Conservation (phyloP, 495 filamentous ascomycete species). For the Apiosordaria backusii region DNA sequence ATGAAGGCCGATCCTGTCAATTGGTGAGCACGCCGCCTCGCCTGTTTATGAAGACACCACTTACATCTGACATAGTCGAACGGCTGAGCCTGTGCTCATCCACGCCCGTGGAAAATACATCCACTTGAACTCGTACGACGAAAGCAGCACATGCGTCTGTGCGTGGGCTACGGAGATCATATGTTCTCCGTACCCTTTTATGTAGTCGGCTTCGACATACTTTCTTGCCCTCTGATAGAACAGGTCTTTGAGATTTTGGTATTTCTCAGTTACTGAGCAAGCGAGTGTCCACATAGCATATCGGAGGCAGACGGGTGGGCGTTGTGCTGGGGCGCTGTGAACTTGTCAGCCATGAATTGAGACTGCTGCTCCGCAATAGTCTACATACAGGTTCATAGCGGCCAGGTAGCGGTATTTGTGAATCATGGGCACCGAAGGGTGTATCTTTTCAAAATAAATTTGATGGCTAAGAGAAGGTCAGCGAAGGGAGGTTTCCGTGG, state of each 20-base stretch:
- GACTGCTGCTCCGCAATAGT: not conserved
- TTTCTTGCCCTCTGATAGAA: conserved; percentile 88
- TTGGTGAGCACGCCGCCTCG: not conserved
- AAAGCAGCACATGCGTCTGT: conserved; percentile 78
- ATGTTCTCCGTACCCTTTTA: conserved; percentile 88
- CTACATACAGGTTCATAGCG: conserved; percentile 67
- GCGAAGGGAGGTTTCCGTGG: not conserved
- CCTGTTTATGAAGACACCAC: conserved; percentile 8
- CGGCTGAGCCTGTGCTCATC: conserved; percentile 80
- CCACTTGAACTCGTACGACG: conserved; percentile 88
- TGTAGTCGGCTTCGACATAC: conserved; percentile 83
- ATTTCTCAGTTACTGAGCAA: conserved; percentile 78
- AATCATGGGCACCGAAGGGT: conserved; percentile 80
- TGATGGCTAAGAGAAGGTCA: conserved; percentile 54
- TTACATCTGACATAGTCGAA: conserved; percentile 74
- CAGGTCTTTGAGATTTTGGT: conserved; percentile 66
- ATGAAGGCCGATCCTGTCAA: conserved; percentile 74
- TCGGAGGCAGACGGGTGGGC: conserved; percentile 82
- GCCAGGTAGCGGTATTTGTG: conserved; percentile 83
- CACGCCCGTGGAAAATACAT: conserved; percentile 98
- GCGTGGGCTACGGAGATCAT: conserved; percentile 77
- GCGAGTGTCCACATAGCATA: conserved; percentile 94
- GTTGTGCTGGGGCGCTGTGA: conserved; percentile 65
- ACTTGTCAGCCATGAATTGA: not conserved
- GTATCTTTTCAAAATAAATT: conserved; percentile 87